Percentiles rank a stretch among this genome's conserved stretches.
Conservation (phyloP, 1,284 basidiomycete genomes). For the Malassezia nana region DNA sequence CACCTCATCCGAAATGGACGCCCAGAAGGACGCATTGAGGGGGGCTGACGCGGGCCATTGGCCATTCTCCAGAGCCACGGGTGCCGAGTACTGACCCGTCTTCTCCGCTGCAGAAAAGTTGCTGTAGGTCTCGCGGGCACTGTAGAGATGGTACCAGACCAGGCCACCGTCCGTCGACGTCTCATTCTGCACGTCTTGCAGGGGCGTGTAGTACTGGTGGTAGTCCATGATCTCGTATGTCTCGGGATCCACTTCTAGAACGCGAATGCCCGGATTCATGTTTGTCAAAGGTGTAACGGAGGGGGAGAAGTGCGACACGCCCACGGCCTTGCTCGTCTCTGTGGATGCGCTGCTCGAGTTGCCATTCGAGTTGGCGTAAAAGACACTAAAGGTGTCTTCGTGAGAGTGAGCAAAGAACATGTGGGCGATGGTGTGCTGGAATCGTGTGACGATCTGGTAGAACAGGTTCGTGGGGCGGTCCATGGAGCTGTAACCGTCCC, state of each 20-base stretch:
- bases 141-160: constrained; percentile 62
- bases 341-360: constrained; percentile 4
- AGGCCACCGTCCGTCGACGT: constrained; percentile 59
- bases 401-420: constrained; percentile 72
- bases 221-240: constrained; percentile 44
- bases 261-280: constrained; percentile 66
- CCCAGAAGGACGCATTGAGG: constrained; percentile 74
- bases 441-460: constrained; percentile 62
- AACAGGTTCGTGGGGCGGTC: constrained; percentile 34
- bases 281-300: constrained; percentile 64
- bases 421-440: constrained; percentile 64
- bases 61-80: constrained; percentile 3
- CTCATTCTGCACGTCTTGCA: constrained; percentile 21
- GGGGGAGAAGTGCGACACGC: constrained; percentile 56
- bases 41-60: constrained; percentile 60
- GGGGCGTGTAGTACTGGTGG: constrained; percentile 36
- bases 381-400: constrained; percentile 68
- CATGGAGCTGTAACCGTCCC: constrained; percentile 59
- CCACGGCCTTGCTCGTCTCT: constrained; percentile 12
- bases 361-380: constrained; percentile 64
- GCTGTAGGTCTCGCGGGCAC: constrained; percentile 59
- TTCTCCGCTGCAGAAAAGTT: constrained; percentile 50
- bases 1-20: constrained; percentile 66
- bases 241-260: constrained; percentile 66
- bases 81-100: background rate